A percentile compares a stretch with the other conserved stretches of the same genome.
These are phyloP conservation scores for Antarctomyces pellizariae DNA, from an alignment of 495 filamentous ascomycete genomes.

Conservation along the genomic window DNA sequence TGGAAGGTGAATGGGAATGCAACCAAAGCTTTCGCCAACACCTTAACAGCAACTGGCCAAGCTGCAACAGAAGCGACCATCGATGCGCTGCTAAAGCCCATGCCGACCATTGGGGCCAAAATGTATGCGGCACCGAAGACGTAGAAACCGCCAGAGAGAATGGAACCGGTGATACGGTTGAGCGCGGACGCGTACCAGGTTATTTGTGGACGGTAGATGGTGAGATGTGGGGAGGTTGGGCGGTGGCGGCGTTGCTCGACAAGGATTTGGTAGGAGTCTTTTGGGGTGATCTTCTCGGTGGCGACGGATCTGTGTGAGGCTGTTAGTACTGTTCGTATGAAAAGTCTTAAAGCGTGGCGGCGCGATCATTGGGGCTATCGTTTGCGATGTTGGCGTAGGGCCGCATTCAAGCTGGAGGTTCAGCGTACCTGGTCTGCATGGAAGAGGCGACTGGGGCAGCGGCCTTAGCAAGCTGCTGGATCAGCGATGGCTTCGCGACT, in stretches of 20 bases:
- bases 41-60: slow-evolving; percentile 44
- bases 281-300: slow-evolving; percentile 31
- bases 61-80: slow-evolving; percentile 56
- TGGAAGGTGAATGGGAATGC: slow-evolving; percentile 82
- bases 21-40: slow-evolving; percentile 42
- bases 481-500: slow-evolving; percentile 9
- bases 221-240: slow-evolving; percentile 70
- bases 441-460: slow-evolving; percentile 10
- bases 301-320: slow-evolving; percentile 24
- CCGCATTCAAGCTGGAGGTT: slow-evolving; percentile 1
- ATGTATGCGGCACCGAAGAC: slow-evolving; percentile 67
- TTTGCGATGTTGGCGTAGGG: slow-evolving; percentile 1
- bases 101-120: slow-evolving; percentile 53
- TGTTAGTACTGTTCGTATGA: slow-evolving; percentile 6
- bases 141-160: slow-evolving; percentile 58
- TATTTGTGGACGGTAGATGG: slow-evolving; percentile 73
- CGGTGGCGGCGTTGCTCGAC: slow-evolving; percentile 61
- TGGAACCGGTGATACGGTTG: slow-evolving; percentile 60
- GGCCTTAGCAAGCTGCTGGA: slow-evolving; percentile 6
- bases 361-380: slow-evolving; percentile 1
- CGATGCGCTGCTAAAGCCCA: slow-evolving; percentile 61
- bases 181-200: slow-evolving; percentile 55
- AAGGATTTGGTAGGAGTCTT: slow-evolving; percentile 48
- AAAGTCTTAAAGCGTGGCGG: slow-evolving; percentile 1
- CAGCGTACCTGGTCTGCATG: slow-evolving; percentile 27